phyloP scores from a whole-genome alignment of 202 grass and related monocot genomes.

The Saccharum hybrid region DNA sequence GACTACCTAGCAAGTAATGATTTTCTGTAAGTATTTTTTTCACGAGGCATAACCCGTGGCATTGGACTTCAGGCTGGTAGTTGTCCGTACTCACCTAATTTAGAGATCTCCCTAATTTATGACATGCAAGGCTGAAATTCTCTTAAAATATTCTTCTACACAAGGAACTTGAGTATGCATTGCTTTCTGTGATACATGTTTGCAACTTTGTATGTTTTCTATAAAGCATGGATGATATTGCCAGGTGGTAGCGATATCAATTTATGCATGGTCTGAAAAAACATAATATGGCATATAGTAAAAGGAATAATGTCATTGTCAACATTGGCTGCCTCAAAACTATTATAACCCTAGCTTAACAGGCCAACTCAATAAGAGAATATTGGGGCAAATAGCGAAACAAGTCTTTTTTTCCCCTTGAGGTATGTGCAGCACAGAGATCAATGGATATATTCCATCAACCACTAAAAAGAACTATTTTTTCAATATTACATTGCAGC shows the following conservation, averaged over 20 bases:
- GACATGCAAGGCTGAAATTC: not conserved
- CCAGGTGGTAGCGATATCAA: too few relatives aligned
- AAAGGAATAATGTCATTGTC: not conserved
- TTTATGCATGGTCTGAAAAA: not conserved
- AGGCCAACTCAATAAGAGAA: not conserved
- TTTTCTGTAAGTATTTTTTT: conserved; percentile 16
- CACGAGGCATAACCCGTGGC: not conserved
- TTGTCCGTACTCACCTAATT: not conserved
- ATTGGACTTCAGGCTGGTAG: not conserved
- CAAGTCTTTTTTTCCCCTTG: not conserved
- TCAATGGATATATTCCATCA: not conserved
- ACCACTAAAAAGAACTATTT: not conserved
- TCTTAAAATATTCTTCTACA: conserved; percentile 2
- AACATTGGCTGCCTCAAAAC: conserved; percentile 17
- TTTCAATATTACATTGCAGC: not conserved
- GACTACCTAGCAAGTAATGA: not conserved
- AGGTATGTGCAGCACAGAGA: not conserved
- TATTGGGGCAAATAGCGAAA: not conserved
- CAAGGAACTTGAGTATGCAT: conserved; percentile 12
- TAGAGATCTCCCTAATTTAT: not conserved
- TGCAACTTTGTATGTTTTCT: too few relatives aligned
- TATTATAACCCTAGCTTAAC: conserved; percentile 4
- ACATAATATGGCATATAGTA: conserved; percentile 9
- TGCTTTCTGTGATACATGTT: conserved; percentile 12
- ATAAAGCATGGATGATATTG: too few relatives aligned